Percentiles rank a stretch among this genome's conserved stretches.
phyloP scores from a whole-genome alignment of 1,284 basidiomycete species.

The Clitocybe nebularis region DNA sequence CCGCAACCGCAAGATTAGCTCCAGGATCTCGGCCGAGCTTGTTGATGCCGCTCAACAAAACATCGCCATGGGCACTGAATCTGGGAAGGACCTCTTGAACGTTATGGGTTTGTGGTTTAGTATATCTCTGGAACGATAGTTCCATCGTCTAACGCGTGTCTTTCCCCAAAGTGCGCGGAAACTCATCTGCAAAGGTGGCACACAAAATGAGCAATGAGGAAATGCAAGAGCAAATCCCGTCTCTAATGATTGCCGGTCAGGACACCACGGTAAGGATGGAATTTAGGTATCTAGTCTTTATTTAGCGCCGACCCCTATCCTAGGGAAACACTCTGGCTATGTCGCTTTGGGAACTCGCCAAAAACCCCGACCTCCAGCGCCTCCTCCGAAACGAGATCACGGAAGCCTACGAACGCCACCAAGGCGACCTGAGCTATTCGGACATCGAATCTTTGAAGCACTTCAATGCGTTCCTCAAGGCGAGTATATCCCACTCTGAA shows the following conservation, averaged over 20 bases:
- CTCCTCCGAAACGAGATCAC: not conserved
- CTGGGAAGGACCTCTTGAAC: slow-evolving; percentile 17
- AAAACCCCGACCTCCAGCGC: not conserved
- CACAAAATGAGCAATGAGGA: not conserved
- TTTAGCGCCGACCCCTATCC: no score
- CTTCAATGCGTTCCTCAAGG: not conserved
- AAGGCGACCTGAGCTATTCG: not conserved
- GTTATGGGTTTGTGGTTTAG: slow-evolving; percentile 12
- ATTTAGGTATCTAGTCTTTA: no score
- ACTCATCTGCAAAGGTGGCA: not conserved
- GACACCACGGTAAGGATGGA: not conserved
- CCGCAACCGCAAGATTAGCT: slow-evolving; percentile 12
- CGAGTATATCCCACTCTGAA: no score
- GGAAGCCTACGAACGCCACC: not conserved
- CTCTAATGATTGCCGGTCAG: not conserved
- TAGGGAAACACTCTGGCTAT: not conserved
- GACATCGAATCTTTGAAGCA: not conserved
- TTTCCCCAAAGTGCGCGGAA: not conserved
- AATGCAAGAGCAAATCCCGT: not conserved
- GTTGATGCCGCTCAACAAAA: slow-evolving; percentile 13
- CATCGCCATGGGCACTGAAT: slow-evolving; percentile 14
- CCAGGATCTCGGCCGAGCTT: slow-evolving; percentile 8
- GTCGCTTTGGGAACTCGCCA: not conserved
- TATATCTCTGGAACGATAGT: not conserved
- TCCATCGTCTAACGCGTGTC: no score